Evolutionary conservation across 1,284 basidiomycete genomes (phyloP), one percentile per base, ranked within the genome.

Genomic region (Clitocybe nebularis): DNA sequence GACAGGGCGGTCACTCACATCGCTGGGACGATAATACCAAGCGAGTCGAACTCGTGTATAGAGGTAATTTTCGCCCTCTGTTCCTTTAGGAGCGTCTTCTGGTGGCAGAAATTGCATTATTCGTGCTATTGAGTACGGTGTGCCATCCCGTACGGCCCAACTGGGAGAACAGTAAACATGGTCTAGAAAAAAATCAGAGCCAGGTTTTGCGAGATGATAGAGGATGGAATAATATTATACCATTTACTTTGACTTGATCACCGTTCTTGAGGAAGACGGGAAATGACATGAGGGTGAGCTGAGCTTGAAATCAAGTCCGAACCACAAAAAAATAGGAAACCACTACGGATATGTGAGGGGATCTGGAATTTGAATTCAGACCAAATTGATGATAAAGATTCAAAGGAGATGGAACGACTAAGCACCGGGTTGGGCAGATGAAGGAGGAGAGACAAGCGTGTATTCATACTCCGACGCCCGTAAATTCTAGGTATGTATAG

Each of bases 41-140:
- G 92, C 91, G 41, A 94, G 75, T 35, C 93, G 83, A 50, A 93
- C 92, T 61, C 89, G 79, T 55, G 85, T 79, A 63, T 79, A 78
- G 29, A 75, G 67, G 63, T 84, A 79, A 58, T 81, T 77, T 52
- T 77, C 75, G 52, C 68, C 71, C 46, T 72, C 74, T 44, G 71
- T 69, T 35, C 70, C 73, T 57, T 72, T 75, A 50, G 75, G 68
- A 52, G 74, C 70, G 46, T 81, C 83, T 59, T 84, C 81, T 24
- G 88, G 82, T 33, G 88, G 85, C 26, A 96, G 74, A 58, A 96
- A 95, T 66, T 95, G 90, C 88, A 97, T 96, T 65, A 97, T 92
- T 51, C 93, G 84, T 36, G 89, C 93, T 38, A 97, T 83, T 36
- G 87, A 91, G 66, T 96, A 97, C 43, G 91, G 91, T 30, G 91